Base-by-base conservation (phyloP, 2,329 filamentous ascomycete genomes). In the Exophiala bonariae region DNA sequence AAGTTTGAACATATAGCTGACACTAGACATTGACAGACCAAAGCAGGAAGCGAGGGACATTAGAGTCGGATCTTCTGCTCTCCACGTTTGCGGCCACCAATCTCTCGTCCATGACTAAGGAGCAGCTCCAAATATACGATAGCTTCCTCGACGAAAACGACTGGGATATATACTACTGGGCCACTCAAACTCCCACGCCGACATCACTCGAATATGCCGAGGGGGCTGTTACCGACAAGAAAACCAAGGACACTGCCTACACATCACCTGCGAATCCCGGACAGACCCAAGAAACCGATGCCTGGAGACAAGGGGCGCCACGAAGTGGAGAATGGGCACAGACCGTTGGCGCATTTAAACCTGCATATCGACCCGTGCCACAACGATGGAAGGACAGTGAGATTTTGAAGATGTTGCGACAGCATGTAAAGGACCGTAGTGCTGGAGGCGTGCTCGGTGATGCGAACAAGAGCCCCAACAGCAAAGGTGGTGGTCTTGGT, bases 111-210 rank as follows among this genome's bases (percentile, higher is more conserved):
- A 95, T 99, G 88, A 81, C 80, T 1, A 68, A 75, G 4, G 69
- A 76, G 41, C 87, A 95, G 64, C 83, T 97, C 59, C 71, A 80
- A 60, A 82, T 95, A 69, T 97, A 93, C 74, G 92, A 97, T 67
- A 75, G 79, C 20, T 95, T 99, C 75, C 83, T 99, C 47, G 93
- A 99, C 70, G 93, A 99, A 73, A 99, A 99, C 70, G 93, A 99
- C 74, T 99, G 93, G 93, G 93, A 99, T 67, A 96, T 99, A 53
- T 99, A 99, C 78, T 99, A 99, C 78, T 99, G 93, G 93, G 89
- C 88, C 3, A 99, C 93, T 13, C 93, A 99, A 70, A 83, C 89
- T 59, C 77, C 85, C 1, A 72, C 79, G 3, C 72, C 76, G 1
- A 79, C 79, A n/a, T 78, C 81, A 26, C 67, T 75, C 43, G 75